phyloP scores from a whole-genome alignment of 1,139 yeast species.

The Torulaspora pretoriensis region DNA sequence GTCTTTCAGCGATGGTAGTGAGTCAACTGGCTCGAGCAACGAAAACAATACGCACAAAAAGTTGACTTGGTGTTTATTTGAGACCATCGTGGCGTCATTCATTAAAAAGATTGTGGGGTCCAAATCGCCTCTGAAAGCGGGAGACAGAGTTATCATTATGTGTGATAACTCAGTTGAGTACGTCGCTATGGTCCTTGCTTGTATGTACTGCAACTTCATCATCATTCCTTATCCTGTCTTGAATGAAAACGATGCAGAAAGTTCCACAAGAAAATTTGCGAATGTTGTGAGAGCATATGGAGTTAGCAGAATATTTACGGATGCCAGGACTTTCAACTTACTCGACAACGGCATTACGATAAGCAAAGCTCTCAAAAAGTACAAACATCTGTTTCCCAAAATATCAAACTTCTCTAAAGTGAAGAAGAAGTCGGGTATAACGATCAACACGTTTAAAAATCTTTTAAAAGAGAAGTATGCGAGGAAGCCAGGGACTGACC shows the following conservation, averaged over 20 bases:
- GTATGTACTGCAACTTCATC: slow-evolving; percentile 74
- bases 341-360: slow-evolving; percentile 50
- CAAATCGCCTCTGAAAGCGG: slow-evolving; percentile 53
- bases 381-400: slow-evolving; percentile 30
- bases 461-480: slow-evolving; percentile 22
- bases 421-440: slow-evolving; percentile 26
- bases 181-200: slow-evolving; percentile 78
- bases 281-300: slow-evolving; percentile 66
- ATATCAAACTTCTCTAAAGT: slow-evolving; percentile 33
- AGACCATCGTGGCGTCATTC: slow-evolving; percentile 63
- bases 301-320: slow-evolving; percentile 69
- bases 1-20: slow-evolving; percentile 69
- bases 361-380: slow-evolving; percentile 46
- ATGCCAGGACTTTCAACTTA: slow-evolving; percentile 68
- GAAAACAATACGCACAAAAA: slow-evolving; percentile 46
- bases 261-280: slow-evolving; percentile 68
- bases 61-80: slow-evolving; percentile 84
- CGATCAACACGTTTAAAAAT: slow-evolving; percentile 21
- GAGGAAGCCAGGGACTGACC: slow-evolving; percentile 24
- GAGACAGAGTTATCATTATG: slow-evolving; percentile 74
- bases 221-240: slow-evolving; percentile 79
- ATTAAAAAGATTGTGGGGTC: slow-evolving; percentile 46
- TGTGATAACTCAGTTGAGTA: slow-evolving; percentile 87
- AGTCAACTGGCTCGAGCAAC: slow-evolving; percentile 29
- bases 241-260: slow-evolving; percentile 63